phyloP scores from a whole-genome alignment of 306 rosid species.

The Lathyrus sativus region DNA sequence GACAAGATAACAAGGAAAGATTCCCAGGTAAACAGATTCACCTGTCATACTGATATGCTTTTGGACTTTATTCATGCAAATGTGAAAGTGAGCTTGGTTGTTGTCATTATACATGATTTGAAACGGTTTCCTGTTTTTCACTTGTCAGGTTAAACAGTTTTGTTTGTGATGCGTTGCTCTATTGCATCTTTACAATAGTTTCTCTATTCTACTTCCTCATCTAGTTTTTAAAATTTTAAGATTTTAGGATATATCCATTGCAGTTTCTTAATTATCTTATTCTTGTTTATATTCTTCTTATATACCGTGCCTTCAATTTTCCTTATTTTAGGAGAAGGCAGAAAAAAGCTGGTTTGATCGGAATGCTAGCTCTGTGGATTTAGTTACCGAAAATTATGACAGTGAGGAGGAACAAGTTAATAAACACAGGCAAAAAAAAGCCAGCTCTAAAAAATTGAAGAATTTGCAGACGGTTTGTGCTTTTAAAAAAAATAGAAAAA shows the following conservation, averaged over 20 bases:
- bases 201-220: too few relatives aligned
- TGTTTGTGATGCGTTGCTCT: slow-evolving; percentile 7
- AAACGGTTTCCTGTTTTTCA: slow-evolving; percentile 18
- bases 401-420: slow-evolving; percentile 84
- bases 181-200: slow-evolving; percentile 3
- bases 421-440: slow-evolving; percentile 66
- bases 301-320: slow-evolving; percentile 18
- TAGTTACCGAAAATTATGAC: slow-evolving; percentile 61
- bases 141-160: slow-evolving; percentile 10
- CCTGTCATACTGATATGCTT: slow-evolving; percentile 20
- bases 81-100: slow-evolving; percentile 3
- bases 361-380: slow-evolving; percentile 74
- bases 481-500: background rate
- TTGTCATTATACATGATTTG: slow-evolving; percentile 21
- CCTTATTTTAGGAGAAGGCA: slow-evolving; percentile 63
- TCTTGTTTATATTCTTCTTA: background rate
- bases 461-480: slow-evolving; percentile 70
- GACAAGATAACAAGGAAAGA: slow-evolving; percentile 82
- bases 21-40: slow-evolving; percentile 67
- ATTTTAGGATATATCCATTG: background rate
- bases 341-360: slow-evolving; percentile 81
- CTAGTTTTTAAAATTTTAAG: too few relatives aligned
- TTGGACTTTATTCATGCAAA: slow-evolving; percentile 27
- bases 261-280: slow-evolving; percentile 4
- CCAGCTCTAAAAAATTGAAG: slow-evolving; percentile 59